Conservation (phyloP, 257 asterid species). For the Ehretia macrophylla region DNA sequence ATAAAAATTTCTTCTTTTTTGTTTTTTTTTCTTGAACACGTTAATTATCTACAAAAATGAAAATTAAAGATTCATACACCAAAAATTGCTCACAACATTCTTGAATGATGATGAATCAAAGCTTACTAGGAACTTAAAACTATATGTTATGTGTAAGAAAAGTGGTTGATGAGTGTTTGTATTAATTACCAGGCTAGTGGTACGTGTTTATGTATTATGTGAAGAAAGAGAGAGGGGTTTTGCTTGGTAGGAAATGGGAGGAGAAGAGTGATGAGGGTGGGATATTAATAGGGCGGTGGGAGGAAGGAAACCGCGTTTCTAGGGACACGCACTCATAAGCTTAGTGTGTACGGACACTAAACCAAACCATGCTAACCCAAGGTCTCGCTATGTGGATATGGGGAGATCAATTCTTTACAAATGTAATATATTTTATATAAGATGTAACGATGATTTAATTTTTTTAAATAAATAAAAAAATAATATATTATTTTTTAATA, state of each 20-base stretch:
- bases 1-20: too few species aligned
- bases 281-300: slow-evolving; percentile 7
- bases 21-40: neutral
- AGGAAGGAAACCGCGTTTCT: slow-evolving; percentile 56
- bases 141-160: neutral
- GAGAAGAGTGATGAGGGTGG: slow-evolving; percentile 13
- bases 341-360: slow-evolving; percentile 43
- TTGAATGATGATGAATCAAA: too few species aligned
- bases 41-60: neutral
- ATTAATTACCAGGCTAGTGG: neutral
- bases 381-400: too few species aligned
- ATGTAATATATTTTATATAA: too few species aligned
- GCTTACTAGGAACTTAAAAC: too few species aligned
- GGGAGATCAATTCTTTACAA: too few species aligned
- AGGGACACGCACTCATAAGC: slow-evolving; percentile 60
- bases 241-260: neutral
- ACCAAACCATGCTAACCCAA: slow-evolving; percentile 9
- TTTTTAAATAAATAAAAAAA: too few species aligned
- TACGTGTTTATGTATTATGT: neutral
- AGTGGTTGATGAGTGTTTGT: neutral
- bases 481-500: too few species aligned
- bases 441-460: too few species aligned
- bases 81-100: too few species aligned
- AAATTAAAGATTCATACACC: too few species aligned
- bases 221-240: neutral